phyloP scores from a whole-genome alignment of 1,139 yeast genomes.

The Geotrichum restrictum region DNA sequence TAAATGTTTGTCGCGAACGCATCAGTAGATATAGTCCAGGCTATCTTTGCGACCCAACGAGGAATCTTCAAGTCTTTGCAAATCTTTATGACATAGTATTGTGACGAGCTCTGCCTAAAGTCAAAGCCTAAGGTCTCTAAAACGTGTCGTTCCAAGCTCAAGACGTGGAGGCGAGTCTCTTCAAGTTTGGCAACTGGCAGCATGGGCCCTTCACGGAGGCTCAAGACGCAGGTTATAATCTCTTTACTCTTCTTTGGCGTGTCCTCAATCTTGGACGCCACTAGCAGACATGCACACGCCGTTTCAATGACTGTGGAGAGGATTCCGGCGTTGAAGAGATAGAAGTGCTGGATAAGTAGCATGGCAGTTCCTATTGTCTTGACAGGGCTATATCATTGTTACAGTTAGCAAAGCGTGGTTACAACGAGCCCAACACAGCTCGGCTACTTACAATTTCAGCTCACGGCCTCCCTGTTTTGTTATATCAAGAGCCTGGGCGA shows the following conservation, averaged over 20 bases:
- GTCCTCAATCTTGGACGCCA: constrained; percentile 83
- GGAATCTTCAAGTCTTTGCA: constrained; percentile 48
- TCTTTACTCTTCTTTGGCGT: constrained; percentile 77
- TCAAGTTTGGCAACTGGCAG: constrained; percentile 5
- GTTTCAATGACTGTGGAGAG: constrained; percentile 37
- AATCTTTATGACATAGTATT: constrained; percentile 65
- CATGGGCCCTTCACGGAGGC: background rate
- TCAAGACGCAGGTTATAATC: constrained; percentile 34
- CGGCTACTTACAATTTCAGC: constrained; percentile 28
- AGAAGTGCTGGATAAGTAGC: constrained; percentile 32
- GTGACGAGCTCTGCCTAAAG: constrained; percentile 61
- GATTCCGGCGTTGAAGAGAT: constrained; percentile 25
- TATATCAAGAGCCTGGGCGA: background rate
- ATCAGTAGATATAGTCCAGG: constrained; percentile 78
- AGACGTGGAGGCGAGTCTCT: constrained; percentile 11
- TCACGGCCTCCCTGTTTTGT: constrained; percentile 4
- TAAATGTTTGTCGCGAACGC: constrained; percentile 67
- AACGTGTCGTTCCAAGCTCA: constrained; percentile 57
- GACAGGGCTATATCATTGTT: constrained; percentile 35
- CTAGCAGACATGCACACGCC: constrained; percentile 68
- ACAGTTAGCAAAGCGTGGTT: constrained; percentile 4
- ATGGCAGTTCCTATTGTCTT: constrained; percentile 36
- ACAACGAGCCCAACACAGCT: too few species aligned
- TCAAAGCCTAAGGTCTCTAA: constrained; percentile 74
- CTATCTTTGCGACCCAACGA: constrained; percentile 38